A percentile compares a stretch with the other conserved stretches of the same genome.
Evolutionary conservation across 768 basidiomycete species (phyloP).

Genomic region (Botryobasidium botryosum): DNA sequence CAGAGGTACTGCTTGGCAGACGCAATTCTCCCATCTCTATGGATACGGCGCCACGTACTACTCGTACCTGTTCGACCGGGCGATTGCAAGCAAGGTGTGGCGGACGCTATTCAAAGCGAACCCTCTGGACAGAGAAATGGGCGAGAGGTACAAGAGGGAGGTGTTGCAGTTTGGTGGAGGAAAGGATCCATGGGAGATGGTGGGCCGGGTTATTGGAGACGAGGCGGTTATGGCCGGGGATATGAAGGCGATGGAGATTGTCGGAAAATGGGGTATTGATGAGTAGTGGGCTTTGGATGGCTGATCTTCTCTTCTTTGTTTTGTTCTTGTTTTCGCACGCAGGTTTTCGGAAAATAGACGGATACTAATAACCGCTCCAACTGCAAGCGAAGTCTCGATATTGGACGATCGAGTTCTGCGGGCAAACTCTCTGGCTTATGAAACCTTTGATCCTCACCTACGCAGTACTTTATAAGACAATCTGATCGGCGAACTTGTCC

Average conservation of each 20-base stretch:
- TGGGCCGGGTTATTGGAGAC: constrained; percentile 46
- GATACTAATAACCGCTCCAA: too few species aligned
- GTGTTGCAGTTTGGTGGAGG: constrained; percentile 74
- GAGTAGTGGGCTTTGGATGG: constrained; percentile 26
- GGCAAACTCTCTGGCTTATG: too few species aligned
- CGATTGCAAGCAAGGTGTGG: constrained; percentile 91
- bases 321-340: too few species aligned
- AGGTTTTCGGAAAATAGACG: too few species aligned
- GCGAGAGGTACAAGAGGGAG: constrained; percentile 66
- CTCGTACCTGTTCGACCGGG: constrained; percentile 90
- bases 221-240: constrained; percentile 58
- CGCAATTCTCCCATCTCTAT: constrained; percentile 87
- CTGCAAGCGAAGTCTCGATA: too few species aligned
- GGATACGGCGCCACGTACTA: constrained; percentile 98
- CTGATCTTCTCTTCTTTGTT: too few species aligned
- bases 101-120: constrained; percentile 46
- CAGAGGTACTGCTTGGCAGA: constrained; percentile 78
- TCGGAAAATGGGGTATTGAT: constrained; percentile 78
- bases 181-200: constrained; percentile 88
- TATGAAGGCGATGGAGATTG: constrained; percentile 68
- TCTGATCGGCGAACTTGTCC: too few species aligned
- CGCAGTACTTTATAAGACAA: too few species aligned
- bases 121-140: constrained; percentile 52
- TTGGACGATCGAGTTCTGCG: too few species aligned
- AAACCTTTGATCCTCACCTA: too few species aligned